Evolutionary conservation across 441 rosid genomes (phyloP), one percentile per base, ranked within the genome.

Genomic region (Euphorbia schlechtendalii): DNA sequence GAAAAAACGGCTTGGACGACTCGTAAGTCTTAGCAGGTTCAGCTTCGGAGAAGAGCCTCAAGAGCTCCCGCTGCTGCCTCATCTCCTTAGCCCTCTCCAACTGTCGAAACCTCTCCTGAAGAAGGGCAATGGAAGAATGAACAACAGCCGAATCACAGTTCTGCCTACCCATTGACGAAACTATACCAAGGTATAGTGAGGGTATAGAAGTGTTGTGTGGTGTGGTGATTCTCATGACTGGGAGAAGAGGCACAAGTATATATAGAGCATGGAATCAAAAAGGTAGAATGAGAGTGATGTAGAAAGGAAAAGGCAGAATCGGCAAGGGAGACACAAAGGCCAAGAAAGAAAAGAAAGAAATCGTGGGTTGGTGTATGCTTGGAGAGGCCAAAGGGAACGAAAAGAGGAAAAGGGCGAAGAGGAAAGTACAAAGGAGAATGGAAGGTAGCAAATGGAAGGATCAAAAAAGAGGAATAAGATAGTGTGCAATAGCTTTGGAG

Each of bases 21-120:
- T 64, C 61, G 69, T 49, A 48, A 61, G 64, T 54, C 40, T 51
- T 27, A 20, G 73, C 62, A 34, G 70, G 51, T 63, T 74, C 74
- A 41, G 76, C 69, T 56, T 71, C 68, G 25, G 71, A 55, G 53
- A 74, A 63, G 48, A 73, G 12, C n/a, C 60, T 56, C 36, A 76
- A 43, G 25, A 65, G 61, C 67, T 77, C 77, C 74, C 72, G 65
- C 61, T 78, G 72, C 76, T 61, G 75, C 73, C 80, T 75, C 71
- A 68, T 75, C 65, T 77, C 83, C 71, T 75, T 77, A 3, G 74
- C 84, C 70, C 61, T 75, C 73, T 81, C 80, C 66, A 77, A 52
- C 77, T 75, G 74, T 59, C 69, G 71, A 52, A 80, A 78, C 79
- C 83, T 81, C 63, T 78, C 81, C 46, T 75, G 80, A 63, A 77